These are phyloP conservation scores for Exophiala spinifera DNA, from an alignment of 2,329 filamentous ascomycete species.

Conservation along the genomic window DNA sequence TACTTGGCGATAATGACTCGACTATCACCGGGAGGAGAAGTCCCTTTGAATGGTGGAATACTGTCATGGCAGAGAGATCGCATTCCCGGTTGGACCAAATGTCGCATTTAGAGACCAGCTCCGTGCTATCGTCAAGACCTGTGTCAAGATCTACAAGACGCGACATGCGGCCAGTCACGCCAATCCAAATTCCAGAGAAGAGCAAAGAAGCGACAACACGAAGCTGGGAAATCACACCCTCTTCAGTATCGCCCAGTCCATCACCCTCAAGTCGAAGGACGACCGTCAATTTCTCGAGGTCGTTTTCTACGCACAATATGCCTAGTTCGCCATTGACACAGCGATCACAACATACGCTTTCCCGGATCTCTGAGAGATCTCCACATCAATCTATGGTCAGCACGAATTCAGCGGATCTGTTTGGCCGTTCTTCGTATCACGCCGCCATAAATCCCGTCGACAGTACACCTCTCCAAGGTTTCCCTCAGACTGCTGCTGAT, in stretches of 20 bases:
- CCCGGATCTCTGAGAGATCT: constrained; percentile 26
- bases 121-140: constrained; percentile 10
- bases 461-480: constrained; percentile 3
- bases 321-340: constrained; percentile 17
- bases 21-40: constrained; percentile 26
- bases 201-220: constrained; percentile 11
- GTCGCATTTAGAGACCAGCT: constrained; percentile 23
- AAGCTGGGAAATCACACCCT: constrained; percentile 15
- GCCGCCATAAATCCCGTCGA: constrained; percentile 12
- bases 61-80: constrained; percentile 26
- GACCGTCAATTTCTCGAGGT: constrained; percentile 22
- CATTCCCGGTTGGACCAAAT: constrained; percentile 22
- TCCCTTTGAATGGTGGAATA: constrained; percentile 30
- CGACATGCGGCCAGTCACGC: constrained; percentile 9
- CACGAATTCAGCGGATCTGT: neutral
- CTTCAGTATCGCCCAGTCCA: constrained; percentile 14
- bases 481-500: neutral
- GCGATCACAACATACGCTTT: constrained; percentile 22
- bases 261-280: constrained; percentile 10
- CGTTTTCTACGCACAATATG: constrained; percentile 10
- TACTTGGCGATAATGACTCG: constrained; percentile 24
- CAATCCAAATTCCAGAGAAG: constrained; percentile 20
- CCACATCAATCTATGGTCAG: constrained; percentile 25
- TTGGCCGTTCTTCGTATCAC: constrained; percentile 7
- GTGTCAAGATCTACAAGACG: constrained; percentile 19